phyloP scores from a whole-genome alignment of 345 rosid species.

The Abelmoschus esculentus region DNA sequence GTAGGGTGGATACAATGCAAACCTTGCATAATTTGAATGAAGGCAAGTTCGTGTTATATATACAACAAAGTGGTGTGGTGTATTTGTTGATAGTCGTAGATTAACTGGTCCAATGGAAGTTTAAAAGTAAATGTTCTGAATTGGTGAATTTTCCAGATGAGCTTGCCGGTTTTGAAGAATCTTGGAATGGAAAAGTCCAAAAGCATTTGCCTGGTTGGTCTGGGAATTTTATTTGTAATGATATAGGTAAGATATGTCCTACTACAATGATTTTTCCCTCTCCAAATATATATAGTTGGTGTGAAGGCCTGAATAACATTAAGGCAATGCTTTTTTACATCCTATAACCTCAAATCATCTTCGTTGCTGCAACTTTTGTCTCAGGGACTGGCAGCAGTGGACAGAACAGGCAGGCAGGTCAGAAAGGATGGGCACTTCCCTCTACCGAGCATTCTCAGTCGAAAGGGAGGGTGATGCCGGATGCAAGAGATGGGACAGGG shows the following conservation, averaged over 20 bases:
- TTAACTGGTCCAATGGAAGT: neutral
- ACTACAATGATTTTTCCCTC: neutral
- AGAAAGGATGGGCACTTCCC: conserved; percentile 43
- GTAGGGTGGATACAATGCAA: conserved; percentile 63
- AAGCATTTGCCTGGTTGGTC: conserved; percentile 60
- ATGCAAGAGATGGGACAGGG: conserved; percentile 12
- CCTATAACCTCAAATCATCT: neutral
- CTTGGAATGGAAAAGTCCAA: conserved; percentile 59
- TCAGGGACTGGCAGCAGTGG: conserved; percentile 23
- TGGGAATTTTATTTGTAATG: conserved; percentile 30
- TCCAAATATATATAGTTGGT: neutral
- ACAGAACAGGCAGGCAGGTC: conserved; percentile 16
- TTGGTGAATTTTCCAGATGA: conserved; percentile 41
- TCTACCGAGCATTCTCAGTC: conserved; percentile 17
- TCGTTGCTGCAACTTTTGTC: neutral
- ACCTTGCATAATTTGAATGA: conserved; percentile 73
- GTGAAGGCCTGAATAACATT: neutral
- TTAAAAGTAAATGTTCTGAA: neutral
- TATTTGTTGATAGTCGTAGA: neutral
- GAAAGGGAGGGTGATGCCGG: conserved; percentile 1
- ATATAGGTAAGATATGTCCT: neutral
- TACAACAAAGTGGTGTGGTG: neutral
- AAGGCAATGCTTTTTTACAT: neutral
- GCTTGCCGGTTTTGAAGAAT: conserved; percentile 55
- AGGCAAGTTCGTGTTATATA: conserved; percentile 28